phyloP scores from a whole-genome alignment of 2,329 filamentous ascomycete genomes.

The Nannizziopsis arthrosporioides region DNA sequence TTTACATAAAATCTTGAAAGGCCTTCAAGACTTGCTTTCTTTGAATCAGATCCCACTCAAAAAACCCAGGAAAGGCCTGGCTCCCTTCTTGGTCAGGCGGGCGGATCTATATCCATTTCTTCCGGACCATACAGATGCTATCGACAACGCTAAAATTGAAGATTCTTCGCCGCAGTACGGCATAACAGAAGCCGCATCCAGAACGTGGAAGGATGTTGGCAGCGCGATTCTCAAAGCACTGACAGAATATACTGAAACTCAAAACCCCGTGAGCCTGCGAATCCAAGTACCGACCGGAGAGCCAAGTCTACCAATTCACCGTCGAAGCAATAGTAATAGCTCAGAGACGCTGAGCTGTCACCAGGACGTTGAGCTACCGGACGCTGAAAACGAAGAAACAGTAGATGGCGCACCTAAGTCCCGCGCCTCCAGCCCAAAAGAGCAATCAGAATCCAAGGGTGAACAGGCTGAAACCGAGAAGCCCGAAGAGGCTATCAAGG shows the following conservation, averaged over 20 bases:
- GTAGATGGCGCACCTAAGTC: neutral
- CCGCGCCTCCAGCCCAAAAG: neutral
- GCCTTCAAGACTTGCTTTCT: constrained; percentile 46
- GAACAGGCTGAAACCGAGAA: neutral
- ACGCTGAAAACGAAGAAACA: neutral
- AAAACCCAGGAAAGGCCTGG: constrained; percentile 41
- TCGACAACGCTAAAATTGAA: constrained; percentile 4
- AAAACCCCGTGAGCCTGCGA: neutral
- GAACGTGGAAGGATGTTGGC: constrained; percentile 40
- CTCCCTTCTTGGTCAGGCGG: constrained; percentile 42
- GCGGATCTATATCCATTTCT: constrained; percentile 44
- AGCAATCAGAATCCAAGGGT: neutral
- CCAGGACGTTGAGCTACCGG: neutral
- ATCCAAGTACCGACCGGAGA: neutral
- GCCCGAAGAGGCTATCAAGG: neutral
- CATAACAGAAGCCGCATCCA: constrained; percentile 25
- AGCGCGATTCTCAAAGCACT: constrained; percentile 37
- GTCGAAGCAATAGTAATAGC: neutral
- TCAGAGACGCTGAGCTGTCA: neutral
- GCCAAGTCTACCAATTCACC: constrained; percentile 12
- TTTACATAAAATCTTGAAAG: constrained; percentile 38
- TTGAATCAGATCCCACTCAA: constrained; percentile 41
- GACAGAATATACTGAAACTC: constrained; percentile 24
- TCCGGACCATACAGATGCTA: constrained; percentile 17
- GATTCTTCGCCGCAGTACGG: constrained; percentile 21